phyloP scores from a whole-genome alignment of 352 stramenopile genomes.

The Phytophthora pini region DNA sequence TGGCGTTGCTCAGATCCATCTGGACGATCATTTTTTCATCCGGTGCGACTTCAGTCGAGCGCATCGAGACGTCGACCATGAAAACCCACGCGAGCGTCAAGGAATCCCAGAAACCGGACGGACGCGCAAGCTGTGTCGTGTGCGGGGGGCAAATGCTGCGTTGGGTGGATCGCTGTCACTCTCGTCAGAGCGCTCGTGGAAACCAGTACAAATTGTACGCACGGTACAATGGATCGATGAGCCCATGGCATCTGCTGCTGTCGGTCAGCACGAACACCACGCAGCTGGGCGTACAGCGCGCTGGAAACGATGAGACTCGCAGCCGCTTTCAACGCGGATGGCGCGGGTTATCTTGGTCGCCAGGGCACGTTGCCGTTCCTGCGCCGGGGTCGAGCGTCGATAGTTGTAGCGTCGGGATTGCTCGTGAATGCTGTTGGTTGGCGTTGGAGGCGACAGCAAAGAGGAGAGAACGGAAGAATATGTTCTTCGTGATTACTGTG shows the following conservation, averaged over 20 bases:
- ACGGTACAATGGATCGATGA: conserved; percentile 3
- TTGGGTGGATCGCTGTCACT: background rate
- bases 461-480: background rate
- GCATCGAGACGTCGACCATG: conserved; percentile 2
- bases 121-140: background rate
- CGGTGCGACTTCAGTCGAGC: conserved; percentile 7
- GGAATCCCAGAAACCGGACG: conserved; percentile 7
- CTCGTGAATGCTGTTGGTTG: background rate
- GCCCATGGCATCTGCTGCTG: conserved; percentile 11
- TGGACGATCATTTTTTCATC: conserved; percentile 28
- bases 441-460: background rate
- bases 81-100: conserved; percentile 3
- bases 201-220: background rate
- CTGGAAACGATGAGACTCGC: conserved; percentile 1
- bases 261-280: conserved; percentile 5
- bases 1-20: conserved; percentile 23
- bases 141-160: background rate
- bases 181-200: background rate
- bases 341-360: background rate
- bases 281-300: conserved; percentile 8
- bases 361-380: background rate
- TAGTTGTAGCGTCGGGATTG: conserved; percentile 1
- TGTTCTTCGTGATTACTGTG: too few relatives aligned
- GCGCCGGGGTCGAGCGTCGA: background rate
- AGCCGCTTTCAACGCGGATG: conserved; percentile 2